Conservation (phyloP, 176 grass and related monocot species). For the Musa beccarii region DNA sequence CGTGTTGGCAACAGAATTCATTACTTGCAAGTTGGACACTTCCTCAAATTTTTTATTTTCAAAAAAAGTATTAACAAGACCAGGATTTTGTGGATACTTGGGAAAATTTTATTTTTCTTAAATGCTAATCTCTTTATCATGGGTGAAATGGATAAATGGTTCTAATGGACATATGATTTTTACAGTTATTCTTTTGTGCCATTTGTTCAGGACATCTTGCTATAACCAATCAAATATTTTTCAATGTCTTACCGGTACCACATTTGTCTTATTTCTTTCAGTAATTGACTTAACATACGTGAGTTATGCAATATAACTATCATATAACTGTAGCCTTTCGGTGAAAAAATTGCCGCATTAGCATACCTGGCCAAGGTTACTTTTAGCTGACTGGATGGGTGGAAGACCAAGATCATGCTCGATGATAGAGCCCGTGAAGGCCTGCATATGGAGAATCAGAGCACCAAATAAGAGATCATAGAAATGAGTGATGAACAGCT, state of each 20-base stretch:
- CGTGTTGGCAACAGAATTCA: no score
- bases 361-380: conserved; percentile 30
- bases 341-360: neutral
- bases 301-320: neutral
- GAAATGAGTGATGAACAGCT: neutral
- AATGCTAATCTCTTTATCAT: no score
- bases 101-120: neutral
- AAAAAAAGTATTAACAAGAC: neutral
- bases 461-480: conserved; percentile 11
- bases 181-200: neutral
- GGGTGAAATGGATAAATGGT: no score
- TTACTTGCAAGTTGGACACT: neutral
- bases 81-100: neutral
- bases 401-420: conserved; percentile 48
- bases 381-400: conserved; percentile 30
- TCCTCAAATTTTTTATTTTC: neutral
- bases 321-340: neutral
- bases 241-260: neutral
- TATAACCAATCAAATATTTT: no score
- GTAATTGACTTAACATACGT: neutral
- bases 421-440: conserved; percentile 76
- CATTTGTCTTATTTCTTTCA: neutral
- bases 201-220: neutral
- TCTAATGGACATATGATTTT: no score
- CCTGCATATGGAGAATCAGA: conserved; percentile 27